Percentiles rank a stretch among this genome's conserved stretches.
Evolutionary conservation across 2,329 filamentous ascomycete genomes (phyloP).

Genomic region (Kalaharituber pfeilii): DNA sequence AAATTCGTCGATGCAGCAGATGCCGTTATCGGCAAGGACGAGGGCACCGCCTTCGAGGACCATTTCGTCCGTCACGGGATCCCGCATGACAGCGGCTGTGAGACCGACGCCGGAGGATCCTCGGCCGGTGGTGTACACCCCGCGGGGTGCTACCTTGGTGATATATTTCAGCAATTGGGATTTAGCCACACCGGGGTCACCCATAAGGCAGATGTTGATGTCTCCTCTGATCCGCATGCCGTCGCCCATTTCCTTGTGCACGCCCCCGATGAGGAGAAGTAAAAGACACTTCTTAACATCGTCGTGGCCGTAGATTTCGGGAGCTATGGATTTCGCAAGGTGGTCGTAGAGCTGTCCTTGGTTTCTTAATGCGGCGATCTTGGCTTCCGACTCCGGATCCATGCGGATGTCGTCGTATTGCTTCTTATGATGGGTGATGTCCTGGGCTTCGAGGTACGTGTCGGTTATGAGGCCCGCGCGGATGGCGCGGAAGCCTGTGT

Average conservation of each 20-base stretch:
- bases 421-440: slow-evolving; percentile 92
- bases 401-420: slow-evolving; percentile 85
- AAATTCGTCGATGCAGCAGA: slow-evolving; percentile 75
- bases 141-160: slow-evolving; percentile 87
- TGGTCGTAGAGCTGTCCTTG: slow-evolving; percentile 91
- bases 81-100: slow-evolving; percentile 67
- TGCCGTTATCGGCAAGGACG: slow-evolving; percentile 64
- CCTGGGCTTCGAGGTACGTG: slow-evolving; percentile 88
- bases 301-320: slow-evolving; percentile 88
- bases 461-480: slow-evolving; percentile 90
- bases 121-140: slow-evolving; percentile 66
- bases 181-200: slow-evolving; percentile 98
- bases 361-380: slow-evolving; percentile 70
- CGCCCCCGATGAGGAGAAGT: slow-evolving; percentile 87
- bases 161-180: slow-evolving; percentile 98
- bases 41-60: slow-evolving; percentile 64
- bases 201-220: slow-evolving; percentile 98
- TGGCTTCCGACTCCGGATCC: slow-evolving; percentile 58
- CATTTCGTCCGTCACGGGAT: slow-evolving; percentile 72
- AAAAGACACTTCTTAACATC: slow-evolving; percentile 97
- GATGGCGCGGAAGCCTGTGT: slow-evolving; percentile 98
- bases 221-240: slow-evolving; percentile 98
- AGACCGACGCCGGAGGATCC: slow-evolving; percentile 69
- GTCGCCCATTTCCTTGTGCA: slow-evolving; percentile 90
- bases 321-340: slow-evolving; percentile 85